A percentile compares a stretch with the other conserved stretches of the same genome.
These are phyloP conservation scores for Myriosclerotinia duriaeana DNA, from an alignment of 2,329 filamentous ascomycete genomes.

Conservation along the genomic window DNA sequence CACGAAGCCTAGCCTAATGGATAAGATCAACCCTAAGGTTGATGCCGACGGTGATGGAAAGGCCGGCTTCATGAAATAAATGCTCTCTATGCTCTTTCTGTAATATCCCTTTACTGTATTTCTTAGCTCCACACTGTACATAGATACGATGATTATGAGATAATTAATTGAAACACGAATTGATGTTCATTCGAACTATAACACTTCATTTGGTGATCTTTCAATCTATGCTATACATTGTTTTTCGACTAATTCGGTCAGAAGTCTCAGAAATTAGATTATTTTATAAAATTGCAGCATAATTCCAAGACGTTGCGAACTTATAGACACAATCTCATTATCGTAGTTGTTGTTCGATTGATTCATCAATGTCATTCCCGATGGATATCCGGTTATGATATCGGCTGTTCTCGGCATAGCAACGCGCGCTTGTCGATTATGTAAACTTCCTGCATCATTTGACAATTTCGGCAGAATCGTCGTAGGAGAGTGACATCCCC, in stretches of 20 bases:
- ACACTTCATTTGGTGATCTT: background rate
- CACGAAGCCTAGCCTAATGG: constrained; percentile 50
- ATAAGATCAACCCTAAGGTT: constrained; percentile 55
- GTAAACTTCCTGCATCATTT: too few relatives aligned
- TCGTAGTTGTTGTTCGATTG: too few relatives aligned
- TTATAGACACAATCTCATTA: too few relatives aligned
- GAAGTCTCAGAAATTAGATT: too few relatives aligned
- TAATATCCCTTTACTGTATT: background rate
- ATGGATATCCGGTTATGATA: too few relatives aligned
- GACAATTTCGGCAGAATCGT: too few relatives aligned
- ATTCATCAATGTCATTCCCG: too few relatives aligned
- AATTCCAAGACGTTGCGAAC: too few relatives aligned
- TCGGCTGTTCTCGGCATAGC: too few relatives aligned
- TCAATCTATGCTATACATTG: background rate
- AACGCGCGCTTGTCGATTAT: too few relatives aligned
- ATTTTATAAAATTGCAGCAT: too few relatives aligned
- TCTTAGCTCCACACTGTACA: background rate
- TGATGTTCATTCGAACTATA: background rate
- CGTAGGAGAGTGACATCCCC: too few relatives aligned
- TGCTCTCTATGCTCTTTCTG: background rate
- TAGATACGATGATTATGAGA: constrained; percentile 1
- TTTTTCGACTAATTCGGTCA: background rate
- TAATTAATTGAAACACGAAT: constrained; percentile 7
- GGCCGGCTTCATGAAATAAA: constrained; percentile 48
- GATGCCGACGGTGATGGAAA: constrained; percentile 57